phyloP scores from a whole-genome alignment of 140 eudicot genomes.

The Stevia rebaudiana region DNA sequence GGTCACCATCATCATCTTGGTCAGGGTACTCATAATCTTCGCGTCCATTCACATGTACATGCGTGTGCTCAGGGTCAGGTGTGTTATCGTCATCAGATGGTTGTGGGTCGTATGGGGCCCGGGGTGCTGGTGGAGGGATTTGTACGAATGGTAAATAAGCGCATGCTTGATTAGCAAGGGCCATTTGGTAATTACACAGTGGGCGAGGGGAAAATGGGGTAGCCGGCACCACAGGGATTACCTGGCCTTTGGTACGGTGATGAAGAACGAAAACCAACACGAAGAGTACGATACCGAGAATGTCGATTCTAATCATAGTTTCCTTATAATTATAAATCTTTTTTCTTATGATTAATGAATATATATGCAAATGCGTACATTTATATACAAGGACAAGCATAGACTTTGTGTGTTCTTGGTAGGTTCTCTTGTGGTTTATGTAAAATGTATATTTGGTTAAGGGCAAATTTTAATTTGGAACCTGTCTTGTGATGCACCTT shows the following conservation, averaged over 20 bases:
- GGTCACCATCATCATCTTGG: conserved; percentile 3
- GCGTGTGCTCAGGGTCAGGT: neutral
- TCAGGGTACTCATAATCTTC: neutral
- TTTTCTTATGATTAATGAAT: conserved; percentile 27
- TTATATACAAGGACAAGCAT: conserved; percentile 32
- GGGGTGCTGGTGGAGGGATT: conserved; percentile 63
- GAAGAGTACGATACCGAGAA: conserved; percentile 17
- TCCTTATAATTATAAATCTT: conserved; percentile 4
- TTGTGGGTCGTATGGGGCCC: conserved; percentile 24
- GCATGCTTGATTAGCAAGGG: conserved; percentile 71
- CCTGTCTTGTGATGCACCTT: conserved; percentile 7
- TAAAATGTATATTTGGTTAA: conserved; percentile 13
- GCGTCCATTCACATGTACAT: conserved; percentile 20
- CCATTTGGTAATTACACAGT: conserved; percentile 56
- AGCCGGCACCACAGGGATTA: conserved; percentile 27
- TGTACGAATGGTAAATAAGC: conserved; percentile 43
- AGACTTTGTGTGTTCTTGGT: conserved; percentile 49
- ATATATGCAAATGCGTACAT: conserved; percentile 20
- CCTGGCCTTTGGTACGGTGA: conserved; percentile 37
- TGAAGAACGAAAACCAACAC: conserved; percentile 30
- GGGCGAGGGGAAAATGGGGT: conserved; percentile 36
- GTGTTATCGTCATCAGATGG: conserved; percentile 25
- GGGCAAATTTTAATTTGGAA: conserved; percentile 4
- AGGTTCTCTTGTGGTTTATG: conserved; percentile 30
- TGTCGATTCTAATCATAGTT: conserved; percentile 40